Evolutionary conservation across 768 basidiomycete genomes (phyloP).

Genomic region (Boletus coccyginus): DNA sequence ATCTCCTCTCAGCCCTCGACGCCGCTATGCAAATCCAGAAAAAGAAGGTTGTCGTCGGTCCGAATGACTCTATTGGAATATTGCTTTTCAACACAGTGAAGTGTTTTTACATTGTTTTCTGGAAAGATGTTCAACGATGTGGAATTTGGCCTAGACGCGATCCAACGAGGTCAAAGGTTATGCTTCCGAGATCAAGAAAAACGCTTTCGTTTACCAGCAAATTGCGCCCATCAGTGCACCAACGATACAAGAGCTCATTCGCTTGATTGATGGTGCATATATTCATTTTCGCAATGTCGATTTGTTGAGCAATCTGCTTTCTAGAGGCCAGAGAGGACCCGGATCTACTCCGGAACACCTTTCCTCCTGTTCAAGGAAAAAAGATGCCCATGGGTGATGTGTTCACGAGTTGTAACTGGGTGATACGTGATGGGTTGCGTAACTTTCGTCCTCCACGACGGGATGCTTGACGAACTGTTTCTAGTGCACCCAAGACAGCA

Average conservation of each 20-base stretch:
- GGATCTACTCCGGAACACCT: conserved; percentile 51
- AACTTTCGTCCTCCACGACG: conserved; percentile 14
- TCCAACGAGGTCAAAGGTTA: conserved; percentile 34
- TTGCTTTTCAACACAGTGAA: conserved; percentile 91
- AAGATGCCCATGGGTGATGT: conserved; percentile 83
- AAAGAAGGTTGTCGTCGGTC: conserved; percentile 84
- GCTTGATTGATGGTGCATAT: conserved; percentile 68
- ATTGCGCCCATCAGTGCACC: conserved; percentile 77
- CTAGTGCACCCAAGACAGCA: conserved; percentile 80
- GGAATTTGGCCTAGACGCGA: conserved; percentile 17
- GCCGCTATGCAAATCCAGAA: conserved; percentile 86
- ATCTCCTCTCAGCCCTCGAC: conserved; percentile 76
- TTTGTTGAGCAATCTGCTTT: conserved; percentile 3
- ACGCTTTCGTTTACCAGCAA: conserved; percentile 71
- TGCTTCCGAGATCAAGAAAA: conserved; percentile 62
- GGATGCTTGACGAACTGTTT: not conserved
- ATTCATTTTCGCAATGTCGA: not conserved
- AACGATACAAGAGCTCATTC: conserved; percentile 75
- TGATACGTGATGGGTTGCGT: conserved; percentile 79
- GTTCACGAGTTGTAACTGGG: conserved; percentile 87
- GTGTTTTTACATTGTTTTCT: not conserved
- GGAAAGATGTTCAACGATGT: not conserved
- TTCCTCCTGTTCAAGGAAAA: conserved; percentile 57
- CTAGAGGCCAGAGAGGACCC: conserved; percentile 68
- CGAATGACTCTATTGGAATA: conserved; percentile 88